Evolutionary conservation across 306 rosid genomes (phyloP).

Genomic region (Prunus davidiana): DNA sequence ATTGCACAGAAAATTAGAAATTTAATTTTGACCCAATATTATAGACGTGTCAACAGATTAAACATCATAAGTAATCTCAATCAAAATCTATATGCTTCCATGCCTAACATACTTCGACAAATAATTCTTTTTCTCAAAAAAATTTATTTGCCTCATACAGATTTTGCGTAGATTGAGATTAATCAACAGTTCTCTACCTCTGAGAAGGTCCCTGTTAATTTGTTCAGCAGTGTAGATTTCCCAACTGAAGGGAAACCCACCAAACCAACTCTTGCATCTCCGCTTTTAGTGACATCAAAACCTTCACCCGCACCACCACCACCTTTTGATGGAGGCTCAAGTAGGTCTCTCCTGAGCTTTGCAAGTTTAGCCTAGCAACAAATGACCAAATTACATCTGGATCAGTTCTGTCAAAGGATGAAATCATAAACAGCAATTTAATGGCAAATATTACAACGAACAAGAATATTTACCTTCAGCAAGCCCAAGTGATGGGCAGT

Average conservation of each 20-base stretch:
- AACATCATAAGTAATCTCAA: slow-evolving; percentile 1
- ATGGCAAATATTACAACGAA: neutral
- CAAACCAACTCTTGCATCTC: slow-evolving; percentile 98
- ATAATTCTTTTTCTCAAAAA: neutral
- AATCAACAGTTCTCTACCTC: slow-evolving; percentile 54
- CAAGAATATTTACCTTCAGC: slow-evolving; percentile 61
- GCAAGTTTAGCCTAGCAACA: slow-evolving; percentile 91
- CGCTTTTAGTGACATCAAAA: slow-evolving; percentile 98
- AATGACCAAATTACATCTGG: slow-evolving; percentile 1
- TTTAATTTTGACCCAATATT: neutral
- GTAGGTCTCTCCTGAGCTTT: slow-evolving; percentile 88
- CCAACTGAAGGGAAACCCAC: slow-evolving; percentile 99
- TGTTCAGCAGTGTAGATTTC: slow-evolving; percentile 89
- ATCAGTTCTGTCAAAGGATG: slow-evolving; percentile 15
- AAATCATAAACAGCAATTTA: neutral
- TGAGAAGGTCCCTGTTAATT: slow-evolving; percentile 95
- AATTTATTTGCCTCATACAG: neutral
- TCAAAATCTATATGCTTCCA: neutral
- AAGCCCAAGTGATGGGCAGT: slow-evolving; percentile 98
- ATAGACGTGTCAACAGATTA: neutral
- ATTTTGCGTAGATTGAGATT: neutral
- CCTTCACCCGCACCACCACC: slow-evolving; percentile 98
- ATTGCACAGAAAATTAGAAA: neutral
- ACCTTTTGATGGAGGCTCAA: slow-evolving; percentile 84
- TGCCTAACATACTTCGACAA: neutral